Base-by-base conservation (phyloP, 441 rosid species). In the Populus trichocarpa region DNA sequence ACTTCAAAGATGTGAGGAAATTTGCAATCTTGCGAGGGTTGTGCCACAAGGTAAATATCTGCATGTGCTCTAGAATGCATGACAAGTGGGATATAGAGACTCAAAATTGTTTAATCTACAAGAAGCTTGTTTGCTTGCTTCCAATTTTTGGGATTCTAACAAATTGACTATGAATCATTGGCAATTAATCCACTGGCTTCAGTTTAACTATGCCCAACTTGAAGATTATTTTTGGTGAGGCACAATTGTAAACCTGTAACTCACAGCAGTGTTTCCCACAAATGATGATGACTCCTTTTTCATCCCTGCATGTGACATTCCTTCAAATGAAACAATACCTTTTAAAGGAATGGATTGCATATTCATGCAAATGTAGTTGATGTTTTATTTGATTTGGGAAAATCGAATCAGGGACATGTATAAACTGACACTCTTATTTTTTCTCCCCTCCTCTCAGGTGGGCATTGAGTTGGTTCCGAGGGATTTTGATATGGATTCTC, bases 381-480 rank as follows among this genome's bases (percentile, higher is more conserved):
- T 68, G 22, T 75, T 32, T 75, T 14, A 25, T n/a, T 33, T 70
- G 53, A 9, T n/a, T 65, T 40, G 53, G 72, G 71, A 23, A 76
- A 66, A 25, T 36, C 11, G 61, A 70, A 38, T 26, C 30, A 5
- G 67, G 67, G 69, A 74, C 33, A 67, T 77, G 76, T 36, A 10
- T 63, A 65, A 71, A 78, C 75, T 79, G 53, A 76, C 32, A 26
- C 69, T 67, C 36, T 68, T 75, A 57, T 79, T 61, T 70, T 46
- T 50, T 80, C 28, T 77, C 9, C 14, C 33, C 8, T n/a, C 63
- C 25, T 71, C 76, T 72, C 78, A 91, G 96, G 87, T 91, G 83
- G 93, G 96, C 32, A 82, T 91, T 78, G 96, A 88, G 84, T 83
- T 91, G 85, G 89, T 84, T 74, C 91, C 93, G 6, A 87, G 83